Conservation (phyloP, 2,329 filamentous ascomycete species). For the Curvularia lunata region DNA sequence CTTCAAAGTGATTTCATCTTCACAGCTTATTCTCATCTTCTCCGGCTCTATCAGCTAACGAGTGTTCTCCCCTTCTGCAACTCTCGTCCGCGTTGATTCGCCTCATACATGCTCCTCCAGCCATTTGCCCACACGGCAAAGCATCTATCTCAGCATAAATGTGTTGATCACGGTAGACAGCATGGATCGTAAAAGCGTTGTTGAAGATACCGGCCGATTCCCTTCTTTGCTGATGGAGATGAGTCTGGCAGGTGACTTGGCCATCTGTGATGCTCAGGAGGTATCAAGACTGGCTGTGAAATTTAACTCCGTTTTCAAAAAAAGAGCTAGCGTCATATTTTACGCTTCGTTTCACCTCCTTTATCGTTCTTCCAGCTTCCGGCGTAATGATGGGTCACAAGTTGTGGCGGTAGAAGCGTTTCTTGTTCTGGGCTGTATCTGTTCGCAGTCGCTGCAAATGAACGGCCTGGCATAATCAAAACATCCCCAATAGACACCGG, state of each 20-base stretch:
- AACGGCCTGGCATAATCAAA: slow-evolving; percentile 26
- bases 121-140: not conserved
- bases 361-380: slow-evolving; percentile 31
- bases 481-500: slow-evolving; percentile 42
- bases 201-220: not conserved
- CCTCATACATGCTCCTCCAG: not conserved
- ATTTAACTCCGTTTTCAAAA: not conserved
- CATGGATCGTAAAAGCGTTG: not conserved
- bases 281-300: not conserved
- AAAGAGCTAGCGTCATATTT: not conserved
- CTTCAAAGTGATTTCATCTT: not conserved
- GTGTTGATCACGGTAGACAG: not conserved
- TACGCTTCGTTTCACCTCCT: slow-evolving; percentile 19
- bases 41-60: too few relatives aligned
- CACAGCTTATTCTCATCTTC: too few relatives aligned
- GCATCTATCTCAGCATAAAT: not conserved
- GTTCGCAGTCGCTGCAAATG: slow-evolving; percentile 25
- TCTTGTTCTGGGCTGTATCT: slow-evolving; percentile 19
- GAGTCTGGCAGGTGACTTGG: not conserved
- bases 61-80: not conserved
- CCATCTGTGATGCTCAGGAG: not conserved
- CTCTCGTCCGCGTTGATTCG: not conserved
- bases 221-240: not conserved
- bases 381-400: slow-evolving; percentile 30
- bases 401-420: slow-evolving; percentile 7